A percentile compares a stretch with the other conserved stretches of the same genome.
Conservation (phyloP, 2,329 filamentous ascomycete genomes). For the Trichothecium sympodiale region DNA sequence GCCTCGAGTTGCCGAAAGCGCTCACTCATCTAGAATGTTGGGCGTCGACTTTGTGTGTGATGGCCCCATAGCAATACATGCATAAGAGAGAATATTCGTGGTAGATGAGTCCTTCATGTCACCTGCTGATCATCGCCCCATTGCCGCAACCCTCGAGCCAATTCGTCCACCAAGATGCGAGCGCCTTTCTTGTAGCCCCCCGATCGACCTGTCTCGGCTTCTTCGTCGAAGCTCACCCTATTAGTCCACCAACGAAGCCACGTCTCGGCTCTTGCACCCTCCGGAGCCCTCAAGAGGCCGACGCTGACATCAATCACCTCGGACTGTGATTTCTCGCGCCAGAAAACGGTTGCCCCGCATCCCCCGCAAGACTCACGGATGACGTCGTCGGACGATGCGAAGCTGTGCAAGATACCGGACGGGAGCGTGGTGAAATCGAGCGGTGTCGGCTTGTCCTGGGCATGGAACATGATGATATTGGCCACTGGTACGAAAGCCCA, state of each 20-base stretch:
- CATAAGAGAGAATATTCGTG: no score
- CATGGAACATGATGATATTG: conserved; percentile 40
- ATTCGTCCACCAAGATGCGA: no score
- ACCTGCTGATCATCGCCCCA: no score
- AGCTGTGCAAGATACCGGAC: conserved; percentile 34
- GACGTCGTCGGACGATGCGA: conserved; percentile 24
- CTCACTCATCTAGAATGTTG: no score
- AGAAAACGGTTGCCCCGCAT: conserved; percentile 35
- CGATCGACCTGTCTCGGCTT: conserved; percentile 26
- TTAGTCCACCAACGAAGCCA: conserved; percentile 53
- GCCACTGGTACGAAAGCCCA: conserved; percentile 55
- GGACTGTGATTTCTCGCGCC: conserved; percentile 40
- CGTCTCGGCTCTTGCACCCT: conserved; percentile 41
- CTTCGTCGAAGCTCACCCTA: conserved; percentile 48
- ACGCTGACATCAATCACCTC: conserved; percentile 53
- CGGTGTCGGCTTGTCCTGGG: conserved; percentile 9
- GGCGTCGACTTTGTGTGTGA: no score
- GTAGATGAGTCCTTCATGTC: no score
- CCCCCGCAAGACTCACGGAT: conserved; percentile 32
- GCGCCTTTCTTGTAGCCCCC: no score
- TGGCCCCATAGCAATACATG: no score
- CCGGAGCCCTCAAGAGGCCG: conserved; percentile 39
- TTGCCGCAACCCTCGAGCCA: no score
- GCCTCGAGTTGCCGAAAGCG: no score
- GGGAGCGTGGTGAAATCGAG: conserved; percentile 25